Percentiles rank a stretch among this genome's conserved stretches.
phyloP scores from a whole-genome alignment of 176 grass and related monocot genomes.

The Eleusine indica region DNA sequence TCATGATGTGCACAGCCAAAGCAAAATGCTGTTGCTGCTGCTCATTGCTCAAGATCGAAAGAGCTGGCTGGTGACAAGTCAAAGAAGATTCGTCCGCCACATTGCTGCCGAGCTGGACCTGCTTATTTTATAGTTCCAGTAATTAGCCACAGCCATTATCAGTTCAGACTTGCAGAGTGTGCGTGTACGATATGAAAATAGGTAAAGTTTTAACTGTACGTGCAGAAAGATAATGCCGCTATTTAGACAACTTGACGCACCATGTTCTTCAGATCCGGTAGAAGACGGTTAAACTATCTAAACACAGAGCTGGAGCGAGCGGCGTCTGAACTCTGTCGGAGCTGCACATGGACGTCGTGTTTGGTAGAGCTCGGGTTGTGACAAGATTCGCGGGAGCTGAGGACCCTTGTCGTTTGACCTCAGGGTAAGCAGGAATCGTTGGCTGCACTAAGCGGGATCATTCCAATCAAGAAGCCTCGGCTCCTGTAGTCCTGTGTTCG shows the following conservation, averaged over 20 bases:
- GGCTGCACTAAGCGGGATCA: background rate
- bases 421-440: conserved; percentile 22
- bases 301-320: background rate
- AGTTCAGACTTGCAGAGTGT: conserved; percentile 11
- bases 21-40: background rate
- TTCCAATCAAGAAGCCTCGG: background rate
- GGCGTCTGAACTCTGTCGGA: background rate
- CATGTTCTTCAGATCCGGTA: background rate
- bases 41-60: conserved; percentile 14
- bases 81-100: conserved; percentile 19
- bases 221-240: conserved; percentile 38
- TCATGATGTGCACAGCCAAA: background rate
- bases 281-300: conserved; percentile 13
- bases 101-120: background rate
- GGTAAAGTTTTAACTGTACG: background rate
- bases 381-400: conserved; percentile 17
- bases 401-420: conserved; percentile 32
- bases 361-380: conserved; percentile 39
- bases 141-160: background rate
- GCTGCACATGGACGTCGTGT: conserved; percentile 48
- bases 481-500: background rate
- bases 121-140: background rate
- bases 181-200: background rate
- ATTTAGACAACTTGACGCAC: background rate
- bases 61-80: background rate